A percentile compares a stretch with the other conserved stretches of the same genome.
Evolutionary conservation across 2,329 filamentous ascomycete species (phyloP).

Genomic region (Trichoderma cornu-damae): DNA sequence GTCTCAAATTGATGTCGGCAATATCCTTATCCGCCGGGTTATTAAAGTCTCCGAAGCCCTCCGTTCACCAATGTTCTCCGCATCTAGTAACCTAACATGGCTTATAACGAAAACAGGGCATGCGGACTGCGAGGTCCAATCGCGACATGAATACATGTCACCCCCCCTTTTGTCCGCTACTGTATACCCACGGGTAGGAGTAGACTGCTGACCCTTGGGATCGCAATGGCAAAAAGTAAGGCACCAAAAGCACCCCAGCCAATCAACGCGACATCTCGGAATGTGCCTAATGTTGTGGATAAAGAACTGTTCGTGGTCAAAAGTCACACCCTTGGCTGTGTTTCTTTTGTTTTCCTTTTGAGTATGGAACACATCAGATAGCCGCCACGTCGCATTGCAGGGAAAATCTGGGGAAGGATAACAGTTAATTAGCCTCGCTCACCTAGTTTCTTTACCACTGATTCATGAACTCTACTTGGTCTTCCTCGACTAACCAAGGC

Average conservation of each 20-base stretch:
- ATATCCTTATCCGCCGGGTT: background rate
- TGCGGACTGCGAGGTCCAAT: background rate
- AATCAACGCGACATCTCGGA: background rate
- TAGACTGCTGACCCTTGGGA: background rate
- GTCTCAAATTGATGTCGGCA: background rate
- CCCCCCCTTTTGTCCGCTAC: background rate
- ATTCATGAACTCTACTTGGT: background rate
- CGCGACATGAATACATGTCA: background rate
- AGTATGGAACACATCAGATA: background rate
- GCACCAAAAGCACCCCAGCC: background rate
- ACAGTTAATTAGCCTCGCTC: background rate
- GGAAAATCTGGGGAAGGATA: conserved; percentile 9
- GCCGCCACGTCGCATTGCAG: background rate
- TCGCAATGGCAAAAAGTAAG: background rate
- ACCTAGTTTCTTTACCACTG: background rate
- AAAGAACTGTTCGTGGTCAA: background rate
- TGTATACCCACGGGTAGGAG: conserved; percentile 11
- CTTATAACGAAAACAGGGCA: background rate
- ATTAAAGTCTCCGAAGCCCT: background rate
- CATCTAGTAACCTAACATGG: background rate
- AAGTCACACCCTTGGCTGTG: background rate
- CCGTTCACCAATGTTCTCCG: background rate
- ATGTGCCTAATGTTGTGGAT: conserved; percentile 13
- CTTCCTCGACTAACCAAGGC: background rate
- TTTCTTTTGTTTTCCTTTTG: background rate